Base-by-base conservation (phyloP, 2,329 filamentous ascomycete genomes). In the Aspergillus fumigatiaffinis region DNA sequence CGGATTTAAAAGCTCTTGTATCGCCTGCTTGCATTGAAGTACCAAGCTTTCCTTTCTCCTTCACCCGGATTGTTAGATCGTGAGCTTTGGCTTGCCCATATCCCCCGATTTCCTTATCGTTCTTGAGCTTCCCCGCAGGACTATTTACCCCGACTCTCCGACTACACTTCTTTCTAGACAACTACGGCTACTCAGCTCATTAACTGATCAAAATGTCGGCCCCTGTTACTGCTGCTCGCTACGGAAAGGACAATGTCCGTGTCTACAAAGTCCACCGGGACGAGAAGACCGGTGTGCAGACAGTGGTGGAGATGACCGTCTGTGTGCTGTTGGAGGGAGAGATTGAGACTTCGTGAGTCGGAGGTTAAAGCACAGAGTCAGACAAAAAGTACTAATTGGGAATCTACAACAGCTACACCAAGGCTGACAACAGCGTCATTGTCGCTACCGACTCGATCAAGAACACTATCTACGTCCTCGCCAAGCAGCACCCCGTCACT, bases 391-490 rank as follows among this genome's bases (percentile, higher is more conserved):
- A 42, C 47, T 52, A 41, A 57, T 28, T 51, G 53, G 55, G 28
- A 25, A 41, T 50, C n/a, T n/a, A 50, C 29, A 26, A 58, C 59
- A 95, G 91, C 63, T 99, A 96, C 83, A 99, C 93, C 60, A 77
- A 84, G 71, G 93, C 91, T 67, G 92, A 99, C 80, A 99, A 99
- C 83, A 90, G 88, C 68, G 90, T 95, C 63, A 86, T 99, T 58
- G 93, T 99, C 60, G 92, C 94, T 62, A 99, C 94, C 60, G 94
- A 99, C 77, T 93, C 92, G 26, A 96, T 97, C 80, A 99, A 99
- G 82, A 96, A 99, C 79, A 97, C 90, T 68, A 87, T 90, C 72
- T 96, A 94, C 81, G 92, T 99, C 78, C 88, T 91, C 71, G 93
- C 94, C 71, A 97, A 96, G 80, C 88, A 95, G 78, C 83, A 95